Conservation (phyloP, 371 early-diverging fungal species). For the Syncephalastrum sp. region DNA sequence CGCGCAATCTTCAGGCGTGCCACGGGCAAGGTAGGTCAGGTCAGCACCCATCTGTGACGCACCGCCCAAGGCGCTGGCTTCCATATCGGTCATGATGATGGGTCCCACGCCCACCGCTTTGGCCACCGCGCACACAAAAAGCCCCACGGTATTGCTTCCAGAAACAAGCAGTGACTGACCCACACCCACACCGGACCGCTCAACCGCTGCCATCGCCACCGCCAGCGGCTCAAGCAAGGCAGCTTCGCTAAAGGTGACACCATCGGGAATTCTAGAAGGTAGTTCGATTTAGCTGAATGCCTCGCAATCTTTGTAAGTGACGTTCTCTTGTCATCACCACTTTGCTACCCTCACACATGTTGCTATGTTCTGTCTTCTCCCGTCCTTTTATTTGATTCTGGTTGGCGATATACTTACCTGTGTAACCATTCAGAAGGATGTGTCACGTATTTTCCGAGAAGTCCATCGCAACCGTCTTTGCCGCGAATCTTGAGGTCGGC, state of each 20-base stretch:
- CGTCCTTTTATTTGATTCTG: no score
- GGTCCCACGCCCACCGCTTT: conserved; percentile 11
- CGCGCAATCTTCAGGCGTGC: neutral
- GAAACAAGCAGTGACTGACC: conserved; percentile 9
- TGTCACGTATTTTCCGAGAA: conserved; percentile 8
- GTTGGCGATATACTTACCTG: conserved; percentile 4
- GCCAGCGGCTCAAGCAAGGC: conserved; percentile 12
- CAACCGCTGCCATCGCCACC: conserved; percentile 10
- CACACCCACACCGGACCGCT: conserved; percentile 6
- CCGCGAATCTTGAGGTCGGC: conserved; percentile 4
- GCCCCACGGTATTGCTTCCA: conserved; percentile 3
- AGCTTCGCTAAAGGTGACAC: conserved; percentile 7
- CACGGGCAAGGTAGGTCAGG: neutral
- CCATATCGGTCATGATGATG: conserved; percentile 1
- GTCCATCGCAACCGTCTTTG: conserved; percentile 1
- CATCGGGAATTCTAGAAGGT: conserved; percentile 7
- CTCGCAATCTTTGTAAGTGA: neutral
- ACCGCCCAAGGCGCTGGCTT: neutral
- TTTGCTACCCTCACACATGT: no score
- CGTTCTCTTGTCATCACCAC: no score
- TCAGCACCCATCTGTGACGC: conserved; percentile 8
- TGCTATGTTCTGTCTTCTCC: no score
- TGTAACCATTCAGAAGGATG: conserved; percentile 14
- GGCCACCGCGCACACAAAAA: conserved; percentile 7
- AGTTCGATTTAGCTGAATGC: neutral